These are phyloP conservation scores for Tinospora cordifolia DNA, from an alignment of 164 flowering plant species.

Conservation along the genomic window DNA sequence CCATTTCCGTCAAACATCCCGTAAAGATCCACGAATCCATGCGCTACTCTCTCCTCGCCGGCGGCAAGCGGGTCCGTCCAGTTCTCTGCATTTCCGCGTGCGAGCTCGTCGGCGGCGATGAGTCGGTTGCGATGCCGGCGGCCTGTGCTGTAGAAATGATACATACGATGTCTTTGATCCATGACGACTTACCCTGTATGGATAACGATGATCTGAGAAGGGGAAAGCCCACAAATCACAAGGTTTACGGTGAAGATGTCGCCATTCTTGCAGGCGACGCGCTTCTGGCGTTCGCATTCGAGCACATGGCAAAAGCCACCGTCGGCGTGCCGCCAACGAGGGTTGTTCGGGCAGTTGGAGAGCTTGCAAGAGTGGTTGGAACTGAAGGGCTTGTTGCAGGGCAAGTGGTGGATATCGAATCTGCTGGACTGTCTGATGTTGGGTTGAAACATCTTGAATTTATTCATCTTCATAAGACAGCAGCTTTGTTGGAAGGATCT, in stretches of 20 bases:
- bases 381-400: constrained; percentile 50
- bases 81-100: constrained; percentile 65
- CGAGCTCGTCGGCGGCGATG: constrained; percentile 57
- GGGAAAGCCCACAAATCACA: constrained; percentile 69
- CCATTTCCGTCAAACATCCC: constrained; percentile 44
- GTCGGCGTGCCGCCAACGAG: constrained; percentile 28
- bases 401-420: constrained; percentile 49
- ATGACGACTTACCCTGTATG: constrained; percentile 81
- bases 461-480: constrained; percentile 71
- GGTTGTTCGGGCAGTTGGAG: constrained; percentile 38
- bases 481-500: constrained; percentile 53
- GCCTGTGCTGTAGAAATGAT: constrained; percentile 84
- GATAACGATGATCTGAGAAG: constrained; percentile 70
- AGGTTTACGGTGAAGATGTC: constrained; percentile 57
- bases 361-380: constrained; percentile 47
- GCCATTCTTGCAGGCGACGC: constrained; percentile 70
- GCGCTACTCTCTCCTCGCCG: constrained; percentile 67
- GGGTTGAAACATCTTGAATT: constrained; percentile 56
- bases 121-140: constrained; percentile 50
- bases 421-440: constrained; percentile 41
- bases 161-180: constrained; percentile 78
- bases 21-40: constrained; percentile 55
- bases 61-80: constrained; percentile 64
- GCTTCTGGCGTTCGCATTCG: constrained; percentile 54
- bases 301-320: constrained; percentile 47